These are phyloP conservation scores for Fusarium praegraminearum DNA, from an alignment of 2,329 filamentous ascomycete species.

Conservation along the genomic window DNA sequence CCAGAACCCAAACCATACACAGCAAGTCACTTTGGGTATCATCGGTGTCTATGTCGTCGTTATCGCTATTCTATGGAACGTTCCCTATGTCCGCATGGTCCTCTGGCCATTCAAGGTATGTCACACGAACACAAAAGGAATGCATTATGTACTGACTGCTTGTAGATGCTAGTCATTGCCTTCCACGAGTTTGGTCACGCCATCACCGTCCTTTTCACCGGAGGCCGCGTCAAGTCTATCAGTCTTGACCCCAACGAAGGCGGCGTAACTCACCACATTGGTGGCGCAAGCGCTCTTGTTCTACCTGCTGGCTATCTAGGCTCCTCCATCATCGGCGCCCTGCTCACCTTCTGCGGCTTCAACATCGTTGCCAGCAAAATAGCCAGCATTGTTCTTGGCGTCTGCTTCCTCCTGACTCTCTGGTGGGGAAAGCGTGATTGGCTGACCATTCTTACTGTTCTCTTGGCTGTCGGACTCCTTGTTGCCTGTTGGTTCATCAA, in stretches of 20 bases:
- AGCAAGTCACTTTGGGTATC: conserved; percentile 76
- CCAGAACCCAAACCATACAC: conserved; percentile 71
- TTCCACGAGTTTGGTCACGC: conserved; percentile 87
- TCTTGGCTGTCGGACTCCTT: conserved; percentile 76
- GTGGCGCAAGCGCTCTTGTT: conserved; percentile 76
- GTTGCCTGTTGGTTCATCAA: conserved; percentile 84
- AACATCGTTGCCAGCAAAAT: conserved; percentile 84
- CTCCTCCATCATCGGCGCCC: conserved; percentile 79
- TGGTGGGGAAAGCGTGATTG: conserved; percentile 86
- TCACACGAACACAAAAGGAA: neutral
- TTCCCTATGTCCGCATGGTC: conserved; percentile 79
- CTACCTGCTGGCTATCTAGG: conserved; percentile 83
- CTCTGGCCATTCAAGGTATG: conserved; percentile 84
- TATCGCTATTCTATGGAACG: conserved; percentile 83
- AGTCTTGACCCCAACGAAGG: conserved; percentile 82
- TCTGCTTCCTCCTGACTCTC: conserved; percentile 80
- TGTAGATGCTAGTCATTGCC: conserved; percentile 82
- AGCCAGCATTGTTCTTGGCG: conserved; percentile 78
- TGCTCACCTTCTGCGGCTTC: conserved; percentile 84
- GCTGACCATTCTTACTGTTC: conserved; percentile 78
- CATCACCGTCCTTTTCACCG: conserved; percentile 77
- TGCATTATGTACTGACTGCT: conserved; percentile 8
- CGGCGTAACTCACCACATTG: conserved; percentile 81
- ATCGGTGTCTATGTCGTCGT: conserved; percentile 78
- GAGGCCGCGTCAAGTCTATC: conserved; percentile 79